Base-by-base conservation (phyloP, 257 asterid species). In the Fraxinus cuspidata region DNA sequence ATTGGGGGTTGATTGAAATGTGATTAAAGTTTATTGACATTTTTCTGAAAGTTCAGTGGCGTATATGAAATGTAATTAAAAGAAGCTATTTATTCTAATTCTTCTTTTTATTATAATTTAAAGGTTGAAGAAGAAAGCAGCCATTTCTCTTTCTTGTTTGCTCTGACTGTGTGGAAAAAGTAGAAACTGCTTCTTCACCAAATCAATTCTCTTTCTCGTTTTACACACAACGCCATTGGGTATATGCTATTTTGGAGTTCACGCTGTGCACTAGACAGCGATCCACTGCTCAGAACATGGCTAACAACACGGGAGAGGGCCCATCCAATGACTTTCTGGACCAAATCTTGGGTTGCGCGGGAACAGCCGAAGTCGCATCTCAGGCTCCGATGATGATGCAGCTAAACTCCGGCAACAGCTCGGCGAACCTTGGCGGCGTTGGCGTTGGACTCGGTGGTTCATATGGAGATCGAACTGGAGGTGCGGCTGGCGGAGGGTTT, bases 291-390 rank as follows among this genome's bases (percentile, higher is more conserved):
- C 58, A 47, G 58, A 4, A 6, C 81, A 93, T 93, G 99, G 92
- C 98, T 38, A 90, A 88, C 86, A 90, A 95, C 78, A 90, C 86
- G 4, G 81, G 89, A 16, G 99, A 92, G 35, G 73, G 87, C 40
- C 81, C 97, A 0, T 86, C 97, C 38, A 98, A 95, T 81, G 99
- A 95, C 79, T 95, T 95, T 85, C 81, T 95, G 29, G 99, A 95
- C 70, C 97, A 93, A 81, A 81, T 95, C 76, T 74, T 95, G 23
- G 94, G 97, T 74, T 92, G 90, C 63, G 89, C 83, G 0, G 67
- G 85, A 0, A 87, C 83, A 27, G 78, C 79, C 28, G 90, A 89
- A 0, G 63, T 86, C 3, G 35, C 34, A 83, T 79, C 87, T 77
- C 83, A 79, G 78, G 86, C 77, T 32, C 85, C 92, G 82, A 88